Conservation (phyloP, 768 basidiomycete genomes). For the Lentinula edodes region DNA sequence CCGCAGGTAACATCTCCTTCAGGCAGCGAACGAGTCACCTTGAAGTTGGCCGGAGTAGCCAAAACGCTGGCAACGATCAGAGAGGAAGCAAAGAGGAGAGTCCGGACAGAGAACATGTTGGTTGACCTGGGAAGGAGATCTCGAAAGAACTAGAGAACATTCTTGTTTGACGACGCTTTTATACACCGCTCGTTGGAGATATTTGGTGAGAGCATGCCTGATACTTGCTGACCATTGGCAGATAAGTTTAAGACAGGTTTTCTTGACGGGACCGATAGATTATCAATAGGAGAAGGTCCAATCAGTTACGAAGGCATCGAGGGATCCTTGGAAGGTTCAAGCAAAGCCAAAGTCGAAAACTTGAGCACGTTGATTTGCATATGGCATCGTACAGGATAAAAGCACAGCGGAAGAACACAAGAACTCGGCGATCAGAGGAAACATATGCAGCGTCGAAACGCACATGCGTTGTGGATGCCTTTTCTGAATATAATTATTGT, state of each 20-base stretch:
- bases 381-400: background rate
- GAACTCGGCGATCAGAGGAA: background rate
- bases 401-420: background rate
- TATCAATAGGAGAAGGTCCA: background rate
- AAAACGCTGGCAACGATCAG: background rate
- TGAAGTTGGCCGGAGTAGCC: background rate
- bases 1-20: constrained; percentile 17
- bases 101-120: background rate
- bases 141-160: background rate
- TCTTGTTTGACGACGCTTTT: background rate
- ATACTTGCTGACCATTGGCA: background rate
- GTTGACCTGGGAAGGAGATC: background rate
- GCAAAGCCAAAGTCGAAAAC: background rate
- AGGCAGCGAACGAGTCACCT: constrained; percentile 11
- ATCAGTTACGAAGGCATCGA: background rate
- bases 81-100: background rate
- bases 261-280: background rate
- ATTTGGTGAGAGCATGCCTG: background rate
- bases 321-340: background rate
- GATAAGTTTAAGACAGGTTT: background rate
- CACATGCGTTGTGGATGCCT: background rate
- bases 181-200: background rate
- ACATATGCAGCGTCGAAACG: background rate
- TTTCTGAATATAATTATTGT: background rate
- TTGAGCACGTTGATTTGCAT: background rate